Base-by-base conservation (phyloP, 176 grass and related monocot species). In the Carex myosuroides region DNA sequence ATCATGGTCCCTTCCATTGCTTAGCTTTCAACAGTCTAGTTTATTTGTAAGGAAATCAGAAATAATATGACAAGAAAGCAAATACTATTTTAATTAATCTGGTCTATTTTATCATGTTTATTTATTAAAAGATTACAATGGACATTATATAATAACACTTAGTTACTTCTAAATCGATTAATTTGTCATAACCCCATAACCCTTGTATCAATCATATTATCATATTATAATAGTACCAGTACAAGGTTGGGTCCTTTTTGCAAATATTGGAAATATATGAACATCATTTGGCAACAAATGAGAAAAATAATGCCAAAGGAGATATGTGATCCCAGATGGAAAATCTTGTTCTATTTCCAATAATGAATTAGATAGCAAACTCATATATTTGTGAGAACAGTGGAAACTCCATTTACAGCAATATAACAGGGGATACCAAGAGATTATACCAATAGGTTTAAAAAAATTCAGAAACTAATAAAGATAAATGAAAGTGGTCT, bases 21-120 rank as follows among this genome's bases (percentile, higher is more conserved):
- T 57, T 78, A 32, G 52, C 13, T 56, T 78, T 78, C 73, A 78
- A 78, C 48, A 78, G 73, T 76, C 73, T 56, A 77, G 55, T 77
- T 17, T 33, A 57, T 33, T 78, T 78, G 37, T 50, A 56, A 75
- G 18, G 13, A 78, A 56, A 77, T 55, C 50, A 32, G 22, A 32
- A 78, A 24, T 17, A 17, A 32, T 30, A 76, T 24, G 41, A 24
- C 41, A 56, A 56, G 26, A 78, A 56, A 32, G 52, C 6, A 78
- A 53, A 57, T 78, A 78, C 52, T 78, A 21, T 42, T 13, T 56
- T 32, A 57, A 78, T 32, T 33, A 56, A 76, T 16, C 13, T 78
- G 52, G 50, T 74, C 20, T 10, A 30, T 32, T n/a, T 78, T 32
- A 78, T 33, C 13, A 53, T 55, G 21, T 18, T 32, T 78, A 32